These are phyloP conservation scores for Fomitopsis pinicola DNA, from an alignment of 1,284 basidiomycete species.

Conservation along the genomic window DNA sequence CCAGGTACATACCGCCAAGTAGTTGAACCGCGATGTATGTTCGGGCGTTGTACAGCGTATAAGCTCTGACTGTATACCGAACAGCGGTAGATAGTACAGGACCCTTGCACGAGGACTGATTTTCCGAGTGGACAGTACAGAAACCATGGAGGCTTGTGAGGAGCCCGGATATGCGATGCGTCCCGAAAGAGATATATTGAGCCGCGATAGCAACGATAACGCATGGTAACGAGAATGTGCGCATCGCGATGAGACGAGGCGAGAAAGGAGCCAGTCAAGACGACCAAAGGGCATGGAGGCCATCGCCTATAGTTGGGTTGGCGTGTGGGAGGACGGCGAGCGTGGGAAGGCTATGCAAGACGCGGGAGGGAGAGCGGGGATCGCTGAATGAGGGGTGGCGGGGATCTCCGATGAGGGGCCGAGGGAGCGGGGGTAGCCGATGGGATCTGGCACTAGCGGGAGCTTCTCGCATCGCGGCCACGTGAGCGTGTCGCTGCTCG, in stretches of 20 bases:
- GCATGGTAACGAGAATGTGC: neutral
- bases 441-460: neutral
- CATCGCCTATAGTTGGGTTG: too few species aligned
- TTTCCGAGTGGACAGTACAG: neutral
- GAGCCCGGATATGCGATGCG: neutral
- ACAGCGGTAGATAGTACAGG: too few species aligned
- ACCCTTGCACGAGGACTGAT: neutral
- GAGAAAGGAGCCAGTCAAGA: neutral
- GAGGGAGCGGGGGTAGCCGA: neutral
- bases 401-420: neutral
- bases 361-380: neutral
- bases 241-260: neutral
- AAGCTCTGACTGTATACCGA: too few species aligned
- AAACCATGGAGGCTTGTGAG: neutral
- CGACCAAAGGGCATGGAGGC: too few species aligned
- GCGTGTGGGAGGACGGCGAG: neutral
- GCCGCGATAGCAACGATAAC: neutral
- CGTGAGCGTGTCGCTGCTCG: constrained; percentile 2
- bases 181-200: neutral
- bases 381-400: neutral
- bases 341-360: neutral
- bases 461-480: constrained; percentile 5
- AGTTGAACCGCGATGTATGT: too few species aligned
- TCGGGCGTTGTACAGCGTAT: too few species aligned
- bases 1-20: too few species aligned